A percentile compares a stretch with the other conserved stretches of the same genome.
These are phyloP conservation scores for Alternaria consortialis DNA, from an alignment of 2,329 filamentous ascomycete species.

Conservation along the genomic window DNA sequence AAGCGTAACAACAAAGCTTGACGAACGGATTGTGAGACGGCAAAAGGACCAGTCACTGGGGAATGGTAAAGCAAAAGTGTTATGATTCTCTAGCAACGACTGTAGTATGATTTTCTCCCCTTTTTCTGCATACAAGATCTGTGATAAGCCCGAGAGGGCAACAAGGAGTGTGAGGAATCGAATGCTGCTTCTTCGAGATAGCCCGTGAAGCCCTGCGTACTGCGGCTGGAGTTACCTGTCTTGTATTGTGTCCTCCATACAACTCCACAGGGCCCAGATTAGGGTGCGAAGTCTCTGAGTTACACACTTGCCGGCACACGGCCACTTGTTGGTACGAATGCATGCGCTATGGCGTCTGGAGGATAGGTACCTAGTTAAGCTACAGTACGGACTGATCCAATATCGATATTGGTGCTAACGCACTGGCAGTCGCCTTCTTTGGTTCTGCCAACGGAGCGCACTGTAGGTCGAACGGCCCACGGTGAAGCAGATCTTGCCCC, in stretches of 20 bases:
- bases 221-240: neutral
- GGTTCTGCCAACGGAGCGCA: slow-evolving; percentile 8
- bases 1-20: neutral
- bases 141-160: neutral
- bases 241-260: slow-evolving; percentile 1
- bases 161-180: slow-evolving; percentile 10
- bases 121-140: slow-evolving; percentile 3
- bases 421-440: slow-evolving; percentile 15
- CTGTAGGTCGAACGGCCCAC: neutral
- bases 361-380: neutral
- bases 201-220: neutral
- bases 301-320: neutral
- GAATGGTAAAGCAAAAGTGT: neutral
- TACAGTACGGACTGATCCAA: slow-evolving; percentile 10
- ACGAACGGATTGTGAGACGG: neutral
- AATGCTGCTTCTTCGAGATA: slow-evolving; percentile 4
- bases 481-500: slow-evolving; percentile 10
- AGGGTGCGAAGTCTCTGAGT: neutral
- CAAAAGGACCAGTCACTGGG: neutral
- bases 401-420: slow-evolving; percentile 21
- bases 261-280: neutral
- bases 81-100: slow-evolving; percentile 1
- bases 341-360: neutral
- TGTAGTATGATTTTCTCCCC: slow-evolving; percentile 17
- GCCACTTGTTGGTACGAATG: neutral